These are phyloP conservation scores for Ophiocordyceps robertsii DNA, from an alignment of 2,329 filamentous ascomycete genomes.

Conservation along the genomic window DNA sequence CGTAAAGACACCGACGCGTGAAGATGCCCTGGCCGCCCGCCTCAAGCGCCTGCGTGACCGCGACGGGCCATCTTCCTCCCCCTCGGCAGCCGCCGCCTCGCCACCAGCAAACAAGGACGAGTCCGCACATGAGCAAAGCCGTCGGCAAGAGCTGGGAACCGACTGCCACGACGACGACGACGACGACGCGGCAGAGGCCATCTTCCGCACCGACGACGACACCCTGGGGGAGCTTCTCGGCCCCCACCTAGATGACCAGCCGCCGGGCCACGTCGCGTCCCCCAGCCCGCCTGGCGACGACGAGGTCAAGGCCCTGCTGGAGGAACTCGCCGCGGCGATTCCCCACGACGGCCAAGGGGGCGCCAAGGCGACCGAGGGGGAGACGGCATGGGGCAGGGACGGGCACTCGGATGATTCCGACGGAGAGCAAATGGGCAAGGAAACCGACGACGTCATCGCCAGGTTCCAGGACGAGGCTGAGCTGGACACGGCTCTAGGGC, in stretches of 20 bases:
- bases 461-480: conserved; percentile 32
- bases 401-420: conserved; percentile 31
- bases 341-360: conserved; percentile 5
- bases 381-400: not conserved
- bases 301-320: conserved; percentile 21
- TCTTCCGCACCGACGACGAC: conserved; percentile 35
- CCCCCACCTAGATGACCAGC: conserved; percentile 22
- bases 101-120: not conserved
- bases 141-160: not conserved
- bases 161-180: conserved; percentile 9
- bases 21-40: conserved; percentile 37
- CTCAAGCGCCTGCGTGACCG: conserved; percentile 35
- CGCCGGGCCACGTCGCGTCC: conserved; percentile 10
- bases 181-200: conserved; percentile 23
- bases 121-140: not conserved
- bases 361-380: not conserved
- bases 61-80: conserved; percentile 3
- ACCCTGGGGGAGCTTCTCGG: conserved; percentile 38
- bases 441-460: conserved; percentile 31
- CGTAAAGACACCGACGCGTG: conserved; percentile 27
- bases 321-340: conserved; percentile 15
- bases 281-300: conserved; percentile 14
- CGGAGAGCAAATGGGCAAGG: conserved; percentile 31
- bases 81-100: not conserved
- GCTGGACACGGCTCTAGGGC: conserved; percentile 13